A percentile compares a stretch with the other conserved stretches of the same genome.
Conservation (phyloP, 257 asterid species). For the Primulina eburnea region DNA sequence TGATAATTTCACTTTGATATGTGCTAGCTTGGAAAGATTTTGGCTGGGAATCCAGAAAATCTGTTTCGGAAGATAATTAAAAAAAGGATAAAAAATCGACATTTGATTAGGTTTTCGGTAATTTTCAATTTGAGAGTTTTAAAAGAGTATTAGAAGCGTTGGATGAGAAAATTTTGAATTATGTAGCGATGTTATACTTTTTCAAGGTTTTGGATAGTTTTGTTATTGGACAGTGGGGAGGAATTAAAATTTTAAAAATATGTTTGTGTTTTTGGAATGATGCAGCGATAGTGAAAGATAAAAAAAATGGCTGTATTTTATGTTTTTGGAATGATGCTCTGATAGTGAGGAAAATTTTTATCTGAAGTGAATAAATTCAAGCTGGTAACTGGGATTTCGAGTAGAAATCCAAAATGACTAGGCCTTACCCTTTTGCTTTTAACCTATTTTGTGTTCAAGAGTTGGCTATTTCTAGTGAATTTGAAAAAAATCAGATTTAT, state of each 20-base stretch:
- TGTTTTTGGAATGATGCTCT: not conserved
- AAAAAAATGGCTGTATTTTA: too few relatives aligned
- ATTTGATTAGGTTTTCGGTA: not conserved
- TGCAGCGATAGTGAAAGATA: too few relatives aligned
- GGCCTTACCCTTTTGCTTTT: slow-evolving; percentile 1
- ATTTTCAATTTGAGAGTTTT: too few relatives aligned
- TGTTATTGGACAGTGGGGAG: not conserved
- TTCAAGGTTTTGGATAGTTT: not conserved
- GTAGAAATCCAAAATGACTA: not conserved
- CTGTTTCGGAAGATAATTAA: not conserved
- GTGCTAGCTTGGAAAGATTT: not conserved
- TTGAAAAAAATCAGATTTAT: not conserved
- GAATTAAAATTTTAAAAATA: not conserved
- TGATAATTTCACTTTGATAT: slow-evolving; percentile 10
- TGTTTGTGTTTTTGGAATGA: too few relatives aligned
- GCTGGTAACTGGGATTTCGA: not conserved
- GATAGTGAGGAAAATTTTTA: not conserved
- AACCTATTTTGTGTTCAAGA: not conserved
- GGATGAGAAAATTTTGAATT: not conserved
- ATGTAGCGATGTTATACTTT: not conserved
- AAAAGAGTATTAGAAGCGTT: not conserved
- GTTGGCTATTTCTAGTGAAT: slow-evolving; percentile 10
- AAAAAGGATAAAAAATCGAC: not conserved
- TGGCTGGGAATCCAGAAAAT: slow-evolving; percentile 2
- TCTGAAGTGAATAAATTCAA: too few relatives aligned